A percentile compares a stretch with the other conserved stretches of the same genome.
These are phyloP conservation scores for Meyerozyma athensensis DNA, from an alignment of 1,139 yeast species.

Conservation along the genomic window DNA sequence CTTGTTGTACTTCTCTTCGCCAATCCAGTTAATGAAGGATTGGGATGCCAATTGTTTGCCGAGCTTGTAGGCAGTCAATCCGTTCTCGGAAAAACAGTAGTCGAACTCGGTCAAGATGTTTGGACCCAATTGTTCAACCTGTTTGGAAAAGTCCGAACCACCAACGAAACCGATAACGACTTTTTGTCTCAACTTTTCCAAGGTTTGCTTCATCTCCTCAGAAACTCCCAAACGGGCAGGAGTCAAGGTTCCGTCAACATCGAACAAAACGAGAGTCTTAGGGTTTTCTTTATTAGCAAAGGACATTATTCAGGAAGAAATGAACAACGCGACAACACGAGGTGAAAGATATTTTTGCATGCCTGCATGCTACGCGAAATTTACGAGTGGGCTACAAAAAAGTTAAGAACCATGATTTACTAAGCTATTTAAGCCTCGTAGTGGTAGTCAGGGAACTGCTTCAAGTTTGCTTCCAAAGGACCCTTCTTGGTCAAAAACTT, in stretches of 20 bases:
- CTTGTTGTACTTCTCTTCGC: constrained; percentile 90
- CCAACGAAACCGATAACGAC: constrained; percentile 97
- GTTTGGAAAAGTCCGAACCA: constrained; percentile 93
- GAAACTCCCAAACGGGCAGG: constrained; percentile 89
- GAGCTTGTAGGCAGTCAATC: constrained; percentile 91
- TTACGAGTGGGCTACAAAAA: neutral
- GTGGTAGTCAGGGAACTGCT: constrained; percentile 92
- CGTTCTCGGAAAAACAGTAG: constrained; percentile 96
- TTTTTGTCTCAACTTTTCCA: constrained; percentile 76
- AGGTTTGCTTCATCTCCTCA: constrained; percentile 70
- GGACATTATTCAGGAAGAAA: constrained; percentile 31
- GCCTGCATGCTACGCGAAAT: neutral
- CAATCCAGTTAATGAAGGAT: constrained; percentile 92
- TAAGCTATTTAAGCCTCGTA: constrained; percentile 36
- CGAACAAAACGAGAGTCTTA: constrained; percentile 75
- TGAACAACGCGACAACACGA: constrained; percentile 1
- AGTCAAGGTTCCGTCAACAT: constrained; percentile 97
- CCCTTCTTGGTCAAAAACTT: constrained; percentile 98
- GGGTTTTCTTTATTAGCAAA: constrained; percentile 52
- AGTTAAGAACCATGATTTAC: constrained; percentile 6
- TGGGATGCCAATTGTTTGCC: constrained; percentile 88
- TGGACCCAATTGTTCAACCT: constrained; percentile 90
- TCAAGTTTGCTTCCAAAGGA: constrained; percentile 86
- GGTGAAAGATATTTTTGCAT: neutral
- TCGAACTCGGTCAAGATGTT: constrained; percentile 77